phyloP scores from a whole-genome alignment of 768 basidiomycete genomes.

The Paxillus ammoniavirescens region DNA sequence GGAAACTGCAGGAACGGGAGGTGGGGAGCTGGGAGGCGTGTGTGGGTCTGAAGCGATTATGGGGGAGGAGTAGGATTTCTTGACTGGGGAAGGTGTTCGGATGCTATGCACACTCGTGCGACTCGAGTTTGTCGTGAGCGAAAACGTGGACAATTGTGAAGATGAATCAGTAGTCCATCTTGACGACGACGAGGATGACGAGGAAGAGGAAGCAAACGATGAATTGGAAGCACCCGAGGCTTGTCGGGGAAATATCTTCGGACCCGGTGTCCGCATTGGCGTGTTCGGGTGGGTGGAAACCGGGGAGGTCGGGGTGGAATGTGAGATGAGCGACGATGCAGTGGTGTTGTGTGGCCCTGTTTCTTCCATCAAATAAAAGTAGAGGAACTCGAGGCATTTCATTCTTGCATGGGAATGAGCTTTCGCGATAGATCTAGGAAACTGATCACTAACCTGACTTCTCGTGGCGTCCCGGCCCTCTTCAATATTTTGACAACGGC shows the following conservation, averaged over 20 bases:
- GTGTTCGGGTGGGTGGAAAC: constrained; percentile 23
- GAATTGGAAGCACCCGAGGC: constrained; percentile 15
- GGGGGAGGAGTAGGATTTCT: constrained; percentile 32
- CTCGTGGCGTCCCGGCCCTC: constrained; percentile 78
- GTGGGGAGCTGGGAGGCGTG: constrained; percentile 26
- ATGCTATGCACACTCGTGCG: constrained; percentile 23
- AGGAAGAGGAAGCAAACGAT: constrained; percentile 23
- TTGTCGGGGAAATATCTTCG: constrained; percentile 25
- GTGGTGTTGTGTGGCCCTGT: constrained; percentile 30
- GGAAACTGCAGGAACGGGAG: constrained; percentile 23
- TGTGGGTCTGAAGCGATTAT: constrained; percentile 14
- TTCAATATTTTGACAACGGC: constrained; percentile 87
- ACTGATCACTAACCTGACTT: constrained; percentile 78
- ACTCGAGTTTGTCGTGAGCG: constrained; percentile 37
- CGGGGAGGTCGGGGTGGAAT: constrained; percentile 35
- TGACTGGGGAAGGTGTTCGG: constrained; percentile 41
- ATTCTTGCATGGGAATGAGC: constrained; percentile 52
- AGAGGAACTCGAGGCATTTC: constrained; percentile 94
- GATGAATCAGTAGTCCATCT: constrained; percentile 13
- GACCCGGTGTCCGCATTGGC: constrained; percentile 15
- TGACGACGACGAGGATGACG: constrained; percentile 24
- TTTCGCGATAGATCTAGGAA: constrained; percentile 25
- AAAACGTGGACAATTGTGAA: constrained; percentile 40
- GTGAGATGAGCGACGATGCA: constrained; percentile 13
- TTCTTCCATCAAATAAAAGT: constrained; percentile 93